A percentile compares a stretch with the other conserved stretches of the same genome.
phyloP scores from a whole-genome alignment of 2,329 filamentous ascomycete genomes.

The Microcyclospora tardicrescens region DNA sequence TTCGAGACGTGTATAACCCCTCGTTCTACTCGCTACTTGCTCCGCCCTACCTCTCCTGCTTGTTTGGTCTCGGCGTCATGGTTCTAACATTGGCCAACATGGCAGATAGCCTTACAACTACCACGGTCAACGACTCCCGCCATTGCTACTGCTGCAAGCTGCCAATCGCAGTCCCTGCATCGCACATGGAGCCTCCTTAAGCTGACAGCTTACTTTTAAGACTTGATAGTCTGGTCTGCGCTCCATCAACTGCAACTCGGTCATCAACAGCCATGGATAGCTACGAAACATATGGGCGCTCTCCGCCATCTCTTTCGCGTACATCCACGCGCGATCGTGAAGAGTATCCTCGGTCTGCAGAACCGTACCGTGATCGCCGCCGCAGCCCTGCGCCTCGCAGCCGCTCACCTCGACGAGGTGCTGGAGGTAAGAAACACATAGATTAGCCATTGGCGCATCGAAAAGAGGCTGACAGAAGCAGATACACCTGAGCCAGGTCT shows the following conservation, averaged over 20 bases:
- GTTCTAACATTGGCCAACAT: constrained; percentile 15
- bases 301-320: constrained; percentile 6
- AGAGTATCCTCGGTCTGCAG: constrained; percentile 13
- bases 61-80: constrained; percentile 1
- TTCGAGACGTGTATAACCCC: not conserved
- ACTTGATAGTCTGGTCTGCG: not conserved
- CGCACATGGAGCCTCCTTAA: constrained; percentile 8
- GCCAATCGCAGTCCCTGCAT: constrained; percentile 1
- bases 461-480: too few relatives aligned
- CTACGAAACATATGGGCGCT: constrained; percentile 6
- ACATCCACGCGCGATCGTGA: constrained; percentile 11
- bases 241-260: not conserved
- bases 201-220: not conserved
- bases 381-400: constrained; percentile 3
- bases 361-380: constrained; percentile 18
- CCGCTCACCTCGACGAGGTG: too few relatives aligned
- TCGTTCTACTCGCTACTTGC: not conserved
- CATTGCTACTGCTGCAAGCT: constrained; percentile 1
- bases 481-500: too few relatives aligned
- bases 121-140: constrained; percentile 3
- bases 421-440: too few relatives aligned
- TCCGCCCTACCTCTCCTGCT: constrained; percentile 2
- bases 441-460: too few relatives aligned
- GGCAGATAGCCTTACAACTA: constrained; percentile 13
- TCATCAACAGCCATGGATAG: constrained; percentile 3